Evolutionary conservation across 2,329 filamentous ascomycete species (phyloP).

Genomic region (Xylariaceae sp.): DNA sequence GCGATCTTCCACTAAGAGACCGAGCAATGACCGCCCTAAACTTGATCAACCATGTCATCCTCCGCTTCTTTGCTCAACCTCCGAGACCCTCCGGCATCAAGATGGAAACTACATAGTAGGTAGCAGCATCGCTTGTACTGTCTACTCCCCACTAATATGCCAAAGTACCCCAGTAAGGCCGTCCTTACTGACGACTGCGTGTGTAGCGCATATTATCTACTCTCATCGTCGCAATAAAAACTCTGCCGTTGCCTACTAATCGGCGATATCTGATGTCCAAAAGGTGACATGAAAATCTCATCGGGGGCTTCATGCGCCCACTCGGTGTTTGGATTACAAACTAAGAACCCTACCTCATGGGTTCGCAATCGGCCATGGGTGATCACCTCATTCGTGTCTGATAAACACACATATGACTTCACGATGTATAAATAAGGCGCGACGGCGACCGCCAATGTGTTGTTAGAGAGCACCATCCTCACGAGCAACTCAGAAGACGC

Average conservation of each 20-base stretch:
- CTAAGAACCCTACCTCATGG: not conserved
- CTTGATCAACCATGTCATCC: not conserved
- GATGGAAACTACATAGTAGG: no score
- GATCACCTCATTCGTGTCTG: not conserved
- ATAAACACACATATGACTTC: not conserved
- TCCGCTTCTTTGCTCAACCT: not conserved
- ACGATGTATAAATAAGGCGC: not conserved
- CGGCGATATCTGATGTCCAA: not conserved
- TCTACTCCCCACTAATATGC: not conserved
- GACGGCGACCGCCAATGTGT: not conserved
- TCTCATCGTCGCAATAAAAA: not conserved
- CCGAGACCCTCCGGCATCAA: not conserved
- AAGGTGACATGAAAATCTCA: not conserved
- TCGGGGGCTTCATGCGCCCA: not conserved
- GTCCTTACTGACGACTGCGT: not conserved
- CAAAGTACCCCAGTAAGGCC: not conserved
- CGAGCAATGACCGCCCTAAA: not conserved
- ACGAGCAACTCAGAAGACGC: not conserved
- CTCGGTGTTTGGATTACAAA: not conserved
- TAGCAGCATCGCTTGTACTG: no score
- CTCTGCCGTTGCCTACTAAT: not conserved
- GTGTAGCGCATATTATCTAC: not conserved
- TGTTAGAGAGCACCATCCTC: not conserved
- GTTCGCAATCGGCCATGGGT: not conserved
- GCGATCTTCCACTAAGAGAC: not conserved